These are phyloP conservation scores for Trifolium fragiferum DNA, from an alignment of 306 rosid species.

Conservation along the genomic window DNA sequence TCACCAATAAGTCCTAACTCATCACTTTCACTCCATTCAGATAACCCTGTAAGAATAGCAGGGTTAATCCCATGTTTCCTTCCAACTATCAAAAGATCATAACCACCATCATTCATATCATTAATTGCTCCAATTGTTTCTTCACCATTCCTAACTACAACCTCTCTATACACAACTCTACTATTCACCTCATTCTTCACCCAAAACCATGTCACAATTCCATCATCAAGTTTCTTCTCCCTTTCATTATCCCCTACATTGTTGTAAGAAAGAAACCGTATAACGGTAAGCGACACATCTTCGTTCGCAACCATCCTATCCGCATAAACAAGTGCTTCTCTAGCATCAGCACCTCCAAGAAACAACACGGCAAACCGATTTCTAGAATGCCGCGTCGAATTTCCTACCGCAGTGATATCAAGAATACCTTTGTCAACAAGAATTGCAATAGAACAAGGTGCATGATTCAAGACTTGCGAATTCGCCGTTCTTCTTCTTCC, in stretches of 20 bases:
- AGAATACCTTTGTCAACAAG: conserved; percentile 62
- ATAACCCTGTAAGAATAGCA: conserved; percentile 55
- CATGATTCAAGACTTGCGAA: conserved; percentile 50
- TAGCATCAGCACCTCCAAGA: conserved; percentile 76
- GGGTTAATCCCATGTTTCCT: conserved; percentile 82
- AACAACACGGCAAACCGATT: conserved; percentile 52
- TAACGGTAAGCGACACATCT: conserved; percentile 52
- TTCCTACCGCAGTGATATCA: background rate
- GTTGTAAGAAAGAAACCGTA: conserved; percentile 61
- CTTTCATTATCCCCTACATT: conserved; percentile 56
- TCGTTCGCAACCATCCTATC: conserved; percentile 56
- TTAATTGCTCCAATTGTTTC: conserved; percentile 65
- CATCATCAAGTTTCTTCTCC: conserved; percentile 92
- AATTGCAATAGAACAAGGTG: conserved; percentile 87
- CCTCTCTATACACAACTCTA: conserved; percentile 65
- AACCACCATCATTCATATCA: conserved; percentile 50
- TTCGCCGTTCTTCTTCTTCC: conserved; percentile 2
- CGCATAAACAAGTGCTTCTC: conserved; percentile 81
- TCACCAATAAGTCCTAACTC: conserved; percentile 84
- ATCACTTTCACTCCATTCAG: conserved; percentile 64
- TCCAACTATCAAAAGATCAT: conserved; percentile 75
- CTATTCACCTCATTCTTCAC: conserved; percentile 72
- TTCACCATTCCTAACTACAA: conserved; percentile 68
- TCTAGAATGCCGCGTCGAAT: background rate
- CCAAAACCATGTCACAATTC: conserved; percentile 84